These are phyloP conservation scores for Fusarium zealandicum DNA, from an alignment of 2,329 filamentous ascomycete genomes.

Conservation along the genomic window DNA sequence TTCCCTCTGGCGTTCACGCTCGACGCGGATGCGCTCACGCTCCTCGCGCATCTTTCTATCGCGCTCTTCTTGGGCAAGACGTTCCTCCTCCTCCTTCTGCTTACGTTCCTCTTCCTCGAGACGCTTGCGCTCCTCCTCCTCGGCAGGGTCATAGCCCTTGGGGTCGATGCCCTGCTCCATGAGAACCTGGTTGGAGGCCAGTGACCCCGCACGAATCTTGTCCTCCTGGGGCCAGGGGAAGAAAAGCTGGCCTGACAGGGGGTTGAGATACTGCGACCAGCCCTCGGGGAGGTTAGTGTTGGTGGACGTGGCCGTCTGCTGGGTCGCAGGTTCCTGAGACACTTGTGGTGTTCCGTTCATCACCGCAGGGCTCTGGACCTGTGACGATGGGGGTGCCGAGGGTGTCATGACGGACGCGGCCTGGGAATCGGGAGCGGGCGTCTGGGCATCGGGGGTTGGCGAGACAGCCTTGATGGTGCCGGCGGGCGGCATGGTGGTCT, in stretches of 20 bases:
- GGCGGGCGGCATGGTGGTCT: slow-evolving; percentile 76
- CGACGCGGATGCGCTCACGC: slow-evolving; percentile 49
- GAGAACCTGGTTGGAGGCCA: slow-evolving; percentile 70
- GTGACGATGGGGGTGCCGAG: slow-evolving; percentile 44
- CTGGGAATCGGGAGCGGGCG: slow-evolving; percentile 44
- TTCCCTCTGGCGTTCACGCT: slow-evolving; percentile 53
- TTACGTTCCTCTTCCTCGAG: slow-evolving; percentile 59
- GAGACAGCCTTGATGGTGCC: slow-evolving; percentile 53
- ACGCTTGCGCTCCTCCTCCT: slow-evolving; percentile 59
- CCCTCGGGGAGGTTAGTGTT: slow-evolving; percentile 57
- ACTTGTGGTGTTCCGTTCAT: slow-evolving; percentile 45
- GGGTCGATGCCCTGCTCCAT: slow-evolving; percentile 69
- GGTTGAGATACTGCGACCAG: slow-evolving; percentile 61
- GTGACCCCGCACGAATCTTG: slow-evolving; percentile 71
- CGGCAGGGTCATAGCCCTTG: slow-evolving; percentile 63
- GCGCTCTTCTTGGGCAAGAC: slow-evolving; percentile 54
- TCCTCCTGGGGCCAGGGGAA: slow-evolving; percentile 79
- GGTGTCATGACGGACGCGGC: slow-evolving; percentile 43
- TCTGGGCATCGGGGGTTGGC: slow-evolving; percentile 42
- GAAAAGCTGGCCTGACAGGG: slow-evolving; percentile 66
- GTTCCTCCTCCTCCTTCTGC: slow-evolving; percentile 56
- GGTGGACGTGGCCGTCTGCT: slow-evolving; percentile 44
- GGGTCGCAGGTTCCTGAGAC: slow-evolving; percentile 44
- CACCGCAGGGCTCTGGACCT: slow-evolving; percentile 46
- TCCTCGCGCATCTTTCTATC: slow-evolving; percentile 52